Evolutionary conservation across 2,329 filamentous ascomycete genomes (phyloP).

Genomic region (Geosmithia flava): DNA sequence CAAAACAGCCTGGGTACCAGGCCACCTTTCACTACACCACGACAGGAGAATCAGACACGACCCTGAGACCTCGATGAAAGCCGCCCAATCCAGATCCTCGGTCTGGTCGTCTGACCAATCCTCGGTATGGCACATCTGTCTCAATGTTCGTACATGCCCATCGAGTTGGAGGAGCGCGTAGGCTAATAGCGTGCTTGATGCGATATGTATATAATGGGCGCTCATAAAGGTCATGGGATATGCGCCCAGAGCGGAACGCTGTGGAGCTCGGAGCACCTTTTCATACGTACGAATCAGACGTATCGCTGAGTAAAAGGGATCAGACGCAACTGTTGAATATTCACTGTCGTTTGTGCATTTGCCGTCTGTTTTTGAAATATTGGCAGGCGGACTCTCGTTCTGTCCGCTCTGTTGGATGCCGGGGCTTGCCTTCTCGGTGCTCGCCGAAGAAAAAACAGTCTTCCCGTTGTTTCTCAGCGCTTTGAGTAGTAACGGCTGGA

Average conservation of each 20-base stretch:
- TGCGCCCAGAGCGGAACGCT: neutral
- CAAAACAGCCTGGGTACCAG: conserved; percentile 1
- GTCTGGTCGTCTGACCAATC: neutral
- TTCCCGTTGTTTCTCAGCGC: neutral
- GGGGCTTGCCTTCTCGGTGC: no score
- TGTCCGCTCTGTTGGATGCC: no score
- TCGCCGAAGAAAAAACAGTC: neutral
- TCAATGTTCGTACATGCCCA: no score
- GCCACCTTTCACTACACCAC: conserved; percentile 15
- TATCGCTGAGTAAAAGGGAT: conserved; percentile 1
- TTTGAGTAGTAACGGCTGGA: neutral
- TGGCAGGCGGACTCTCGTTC: no score
- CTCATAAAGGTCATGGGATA: conserved; percentile 3
- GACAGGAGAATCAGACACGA: conserved; percentile 30
- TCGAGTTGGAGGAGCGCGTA: neutral
- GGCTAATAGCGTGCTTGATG: neutral
- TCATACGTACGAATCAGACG: conserved; percentile 1
- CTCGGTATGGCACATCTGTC: neutral
- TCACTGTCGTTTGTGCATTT: no score
- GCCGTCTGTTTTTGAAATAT: no score
- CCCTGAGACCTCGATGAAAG: conserved; percentile 13
- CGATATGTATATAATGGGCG: conserved; percentile 3
- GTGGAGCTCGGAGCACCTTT: conserved; percentile 1
- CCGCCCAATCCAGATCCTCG: neutral
- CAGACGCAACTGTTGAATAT: neutral